Base-by-base conservation (phyloP, 129 eudicot genomes). In the Helianthus tuberosus region DNA sequence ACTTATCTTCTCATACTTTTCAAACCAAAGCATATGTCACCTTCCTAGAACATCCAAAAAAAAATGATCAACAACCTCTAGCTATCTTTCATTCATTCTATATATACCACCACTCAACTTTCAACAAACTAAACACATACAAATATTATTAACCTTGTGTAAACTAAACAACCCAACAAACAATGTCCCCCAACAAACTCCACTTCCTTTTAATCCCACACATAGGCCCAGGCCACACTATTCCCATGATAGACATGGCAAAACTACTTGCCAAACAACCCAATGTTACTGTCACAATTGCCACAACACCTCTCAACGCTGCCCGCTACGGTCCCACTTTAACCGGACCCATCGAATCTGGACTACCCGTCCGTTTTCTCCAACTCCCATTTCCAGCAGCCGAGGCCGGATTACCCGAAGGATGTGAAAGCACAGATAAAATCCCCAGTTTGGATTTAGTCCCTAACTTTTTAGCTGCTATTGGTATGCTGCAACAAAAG, bases 231-330 rank as follows among this genome's bases (percentile, higher is more conserved):
- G 88, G 91, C 68, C 91, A 86, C 68, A 77, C 83, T 29, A 81
- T 83, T 13, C 88, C 91, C 71, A 80, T 86, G 78, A 55, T 80
- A 10, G 81, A 83, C 76, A 83, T 86, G 46, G 86, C 91, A 67
- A 80, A 69, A 61, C 64, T 82, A 2, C 71, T 86, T 0, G 83
- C 85, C 3, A 71, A 77, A 4, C 82, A 76, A 58, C 79, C 79
- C 11, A 78, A 82, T 8, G 82, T 85, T 0, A 75, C 49, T 0
- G 82, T 88, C 80, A 82, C 87, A 68, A 61, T 88, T 14, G 64
- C 80, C 60, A 84, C 88, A 27, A 88, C 89, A 3, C 93, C 87
- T 23, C 39, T 79, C 48, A 88, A 88, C 71, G 84, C 84, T 48
- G 7, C 8, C 53, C 77, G 90, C 1, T 82, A 76, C 71, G 49